These are phyloP conservation scores for Candida xyloterini DNA, from an alignment of 805 yeast species.

Conservation along the genomic window DNA sequence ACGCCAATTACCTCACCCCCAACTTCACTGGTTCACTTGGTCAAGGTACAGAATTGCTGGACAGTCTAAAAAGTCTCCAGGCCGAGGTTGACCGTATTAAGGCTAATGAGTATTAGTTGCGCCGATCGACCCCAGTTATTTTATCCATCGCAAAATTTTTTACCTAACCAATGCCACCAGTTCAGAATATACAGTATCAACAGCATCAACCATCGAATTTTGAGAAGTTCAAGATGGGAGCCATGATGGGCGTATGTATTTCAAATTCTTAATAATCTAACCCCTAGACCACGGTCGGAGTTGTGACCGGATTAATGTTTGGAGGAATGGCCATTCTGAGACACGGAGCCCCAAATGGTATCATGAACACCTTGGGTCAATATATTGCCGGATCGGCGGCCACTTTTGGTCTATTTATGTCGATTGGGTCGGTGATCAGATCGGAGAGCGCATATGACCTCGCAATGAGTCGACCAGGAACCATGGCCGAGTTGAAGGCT, in stretches of 20 bases:
- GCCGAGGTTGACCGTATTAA: conserved; percentile 64
- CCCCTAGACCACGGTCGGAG: conserved; percentile 69
- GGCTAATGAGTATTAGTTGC: conserved; percentile 14
- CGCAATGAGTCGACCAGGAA: conserved; percentile 27
- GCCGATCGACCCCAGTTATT: conserved; percentile 7
- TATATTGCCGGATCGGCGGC: conserved; percentile 96
- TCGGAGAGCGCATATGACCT: conserved; percentile 48
- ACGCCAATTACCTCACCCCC: conserved; percentile 15
- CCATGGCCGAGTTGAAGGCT: conserved; percentile 39
- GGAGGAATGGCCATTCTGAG: conserved; percentile 91
- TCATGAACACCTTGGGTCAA: conserved; percentile 93
- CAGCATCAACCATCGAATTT: conserved; percentile 76
- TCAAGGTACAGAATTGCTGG: conserved; percentile 45
- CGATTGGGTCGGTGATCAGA: conserved; percentile 89
- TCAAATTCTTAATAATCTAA: conserved; percentile 13
- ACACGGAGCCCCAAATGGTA: conserved; percentile 97
- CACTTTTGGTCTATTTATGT: conserved; percentile 94
- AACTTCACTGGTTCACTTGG: conserved; percentile 11
- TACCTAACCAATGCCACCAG: conserved; percentile 51
- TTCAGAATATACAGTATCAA: conserved; percentile 59
- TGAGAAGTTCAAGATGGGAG: conserved; percentile 98
- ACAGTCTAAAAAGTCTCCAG: conserved; percentile 64
- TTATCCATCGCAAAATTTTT: conserved; percentile 6
- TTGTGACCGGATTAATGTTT: conserved; percentile 89
- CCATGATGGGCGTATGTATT: conserved; percentile 79